Conservation (phyloP, 371 early-diverging fungal genomes). For the Mucor ambiguus region DNA sequence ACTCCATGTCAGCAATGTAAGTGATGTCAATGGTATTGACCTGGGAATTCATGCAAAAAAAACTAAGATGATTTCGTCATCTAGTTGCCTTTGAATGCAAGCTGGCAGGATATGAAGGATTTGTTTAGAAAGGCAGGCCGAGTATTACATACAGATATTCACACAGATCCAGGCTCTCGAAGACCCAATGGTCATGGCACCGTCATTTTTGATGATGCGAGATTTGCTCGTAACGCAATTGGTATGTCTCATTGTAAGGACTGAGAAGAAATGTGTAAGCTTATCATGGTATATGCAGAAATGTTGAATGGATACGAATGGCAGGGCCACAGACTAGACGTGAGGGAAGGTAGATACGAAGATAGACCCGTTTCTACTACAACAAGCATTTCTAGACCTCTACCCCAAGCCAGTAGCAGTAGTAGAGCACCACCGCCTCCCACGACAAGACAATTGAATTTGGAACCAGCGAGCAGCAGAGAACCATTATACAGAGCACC, state of each 20-base stretch:
- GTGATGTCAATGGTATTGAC: neutral
- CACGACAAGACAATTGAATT: neutral
- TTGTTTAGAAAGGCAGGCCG: slow-evolving; percentile 75
- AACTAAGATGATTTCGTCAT: neutral
- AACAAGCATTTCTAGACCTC: slow-evolving; percentile 1
- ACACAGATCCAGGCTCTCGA: slow-evolving; percentile 61
- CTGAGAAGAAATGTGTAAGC: neutral
- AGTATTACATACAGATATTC: slow-evolving; percentile 77
- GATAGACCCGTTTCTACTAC: slow-evolving; percentile 11
- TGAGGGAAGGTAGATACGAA: slow-evolving; percentile 66
- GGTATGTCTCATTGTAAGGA: slow-evolving; percentile 36
- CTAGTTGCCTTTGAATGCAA: slow-evolving; percentile 72
- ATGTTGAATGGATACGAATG: slow-evolving; percentile 78
- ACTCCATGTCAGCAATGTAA: slow-evolving; percentile 73
- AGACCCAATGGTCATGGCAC: slow-evolving; percentile 74
- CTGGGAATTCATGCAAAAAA: neutral
- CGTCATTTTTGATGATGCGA: slow-evolving; percentile 68
- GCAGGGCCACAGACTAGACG: slow-evolving; percentile 77
- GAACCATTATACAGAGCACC: slow-evolving; percentile 13
- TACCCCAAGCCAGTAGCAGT: neutral
- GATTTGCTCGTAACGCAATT: slow-evolving; percentile 72
- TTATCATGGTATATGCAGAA: slow-evolving; percentile 29
- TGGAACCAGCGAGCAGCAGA: neutral
- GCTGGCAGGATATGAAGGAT: slow-evolving; percentile 88
- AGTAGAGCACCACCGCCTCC: neutral